phyloP scores from a whole-genome alignment of 148 eudicot genomes.

The Agrostemma githago region DNA sequence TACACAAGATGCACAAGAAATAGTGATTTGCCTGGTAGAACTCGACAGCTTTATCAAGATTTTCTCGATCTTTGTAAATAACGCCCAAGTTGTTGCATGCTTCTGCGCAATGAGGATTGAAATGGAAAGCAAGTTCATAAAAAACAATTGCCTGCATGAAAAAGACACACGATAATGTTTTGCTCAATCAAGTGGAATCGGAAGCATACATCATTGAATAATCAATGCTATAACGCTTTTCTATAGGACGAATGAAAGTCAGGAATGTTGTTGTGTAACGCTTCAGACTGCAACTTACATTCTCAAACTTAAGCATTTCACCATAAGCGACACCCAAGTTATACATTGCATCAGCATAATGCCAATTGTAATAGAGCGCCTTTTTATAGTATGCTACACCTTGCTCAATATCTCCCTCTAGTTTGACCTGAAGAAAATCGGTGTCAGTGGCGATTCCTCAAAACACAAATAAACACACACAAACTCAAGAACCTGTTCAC shows the following conservation, averaged over 20 bases:
- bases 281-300: slow-evolving; percentile 42
- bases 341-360: slow-evolving; percentile 99
- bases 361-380: slow-evolving; percentile 96
- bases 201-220: neutral
- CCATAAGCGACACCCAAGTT: slow-evolving; percentile 99
- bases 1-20: slow-evolving; percentile 19
- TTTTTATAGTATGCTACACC: slow-evolving; percentile 91
- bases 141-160: slow-evolving; percentile 82
- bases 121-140: slow-evolving; percentile 99
- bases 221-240: slow-evolving; percentile 1
- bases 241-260: no score
- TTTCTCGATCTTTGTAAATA: slow-evolving; percentile 95
- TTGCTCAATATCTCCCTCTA: slow-evolving; percentile 88
- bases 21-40: slow-evolving; percentile 80
- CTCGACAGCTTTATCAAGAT: slow-evolving; percentile 99
- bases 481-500: neutral
- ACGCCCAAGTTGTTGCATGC: slow-evolving; percentile 99
- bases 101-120: slow-evolving; percentile 99
- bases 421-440: slow-evolving; percentile 57
- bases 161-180: neutral
- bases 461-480: neutral
- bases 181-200: slow-evolving; percentile 3
- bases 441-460: slow-evolving; percentile 10
- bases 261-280: neutral
- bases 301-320: slow-evolving; percentile 97